A percentile compares a stretch with the other conserved stretches of the same genome.
phyloP scores from a whole-genome alignment of 2,329 filamentous ascomycete genomes.

The Rhynchosporium graminicola region DNA sequence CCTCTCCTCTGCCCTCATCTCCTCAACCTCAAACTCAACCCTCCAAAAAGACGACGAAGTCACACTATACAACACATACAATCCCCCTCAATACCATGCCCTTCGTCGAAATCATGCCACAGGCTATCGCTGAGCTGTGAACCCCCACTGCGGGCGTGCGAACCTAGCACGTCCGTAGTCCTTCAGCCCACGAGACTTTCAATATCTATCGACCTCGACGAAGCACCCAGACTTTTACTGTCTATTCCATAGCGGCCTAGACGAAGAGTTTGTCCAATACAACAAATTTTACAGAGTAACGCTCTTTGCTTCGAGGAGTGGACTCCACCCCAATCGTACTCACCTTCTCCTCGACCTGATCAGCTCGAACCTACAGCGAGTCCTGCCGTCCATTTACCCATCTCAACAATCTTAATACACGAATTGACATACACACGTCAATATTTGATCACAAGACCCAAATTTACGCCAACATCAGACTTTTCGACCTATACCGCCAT shows the following conservation, averaged over 20 bases:
- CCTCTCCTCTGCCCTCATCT: constrained; percentile 31
- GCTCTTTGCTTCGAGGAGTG: constrained; percentile 30
- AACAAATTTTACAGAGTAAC: constrained; percentile 34
- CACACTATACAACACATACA: constrained; percentile 49
- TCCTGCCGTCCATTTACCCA: constrained; percentile 17
- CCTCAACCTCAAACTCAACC: constrained; percentile 33
- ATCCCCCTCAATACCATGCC: constrained; percentile 29
- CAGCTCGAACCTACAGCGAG: constrained; percentile 17
- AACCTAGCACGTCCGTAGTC: constrained; percentile 68
- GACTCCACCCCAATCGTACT: constrained; percentile 30
- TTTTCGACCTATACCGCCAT: constrained; percentile 29
- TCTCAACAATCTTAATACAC: constrained; percentile 26
- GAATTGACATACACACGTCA: constrained; percentile 5
- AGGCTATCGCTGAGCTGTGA: constrained; percentile 90
- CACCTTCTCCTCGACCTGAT: constrained; percentile 16
- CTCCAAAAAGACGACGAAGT: constrained; percentile 63
- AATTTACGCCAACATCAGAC: constrained; percentile 10
- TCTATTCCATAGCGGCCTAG: constrained; percentile 30
- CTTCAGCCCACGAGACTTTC: constrained; percentile 77
- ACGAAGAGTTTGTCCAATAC: constrained; percentile 40
- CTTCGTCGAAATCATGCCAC: constrained; percentile 77
- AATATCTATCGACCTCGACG: constrained; percentile 67
- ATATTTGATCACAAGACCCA: constrained; percentile 10
- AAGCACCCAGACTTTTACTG: constrained; percentile 60
- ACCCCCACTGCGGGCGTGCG: constrained; percentile 74